Evolutionary conservation across 257 asterid species (phyloP), one percentile per base, ranked within the genome.

Genomic region (Plantago elongata): DNA sequence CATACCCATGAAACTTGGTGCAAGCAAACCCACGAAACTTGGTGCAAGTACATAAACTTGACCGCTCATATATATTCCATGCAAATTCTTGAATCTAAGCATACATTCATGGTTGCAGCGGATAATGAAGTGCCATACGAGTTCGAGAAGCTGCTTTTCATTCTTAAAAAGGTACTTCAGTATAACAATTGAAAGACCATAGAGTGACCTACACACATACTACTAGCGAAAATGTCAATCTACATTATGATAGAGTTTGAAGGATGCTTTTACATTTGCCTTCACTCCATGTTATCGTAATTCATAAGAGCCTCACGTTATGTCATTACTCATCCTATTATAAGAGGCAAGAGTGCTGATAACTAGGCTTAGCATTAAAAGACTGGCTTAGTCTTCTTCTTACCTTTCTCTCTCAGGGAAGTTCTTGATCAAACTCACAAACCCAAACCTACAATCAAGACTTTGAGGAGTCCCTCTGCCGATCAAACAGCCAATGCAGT

Each of bases 401-500:
- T 52, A 27, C 55, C 50, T 15, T 38, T 27, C 46, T 69, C 55
- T n/a, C 57, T 63, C 13, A 51, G 42, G 13, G 11, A 60, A 13
- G 48, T 55, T 40, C 60, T 7, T 61, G 61, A 29, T 14, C 54
- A 67, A 60, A 54, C 30, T 40, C 40, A 49, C 50, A 67, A 57
- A 42, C 55, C 45, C 46, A 65, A 60, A 38, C 69, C 60, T 38
- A 30, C 62, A 55, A 11, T 17, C 60, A 16, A 45, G 48, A 15
- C 59, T 40, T 6, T 51, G 29, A 42, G 48, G 17, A 44, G 9
- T 49, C 44, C 29, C 27, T 6, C 40, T 56, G 29, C 9, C 16
- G 57, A 74, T 51, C 75, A 34, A 56, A 69, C 17, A 30, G 54
- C 43, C 44, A 46, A 70, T 66, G 63, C 46, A 62, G 49, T 65